These are phyloP conservation scores for Apiospora pterosperma DNA, from an alignment of 2,329 filamentous ascomycete species.

Conservation along the genomic window DNA sequence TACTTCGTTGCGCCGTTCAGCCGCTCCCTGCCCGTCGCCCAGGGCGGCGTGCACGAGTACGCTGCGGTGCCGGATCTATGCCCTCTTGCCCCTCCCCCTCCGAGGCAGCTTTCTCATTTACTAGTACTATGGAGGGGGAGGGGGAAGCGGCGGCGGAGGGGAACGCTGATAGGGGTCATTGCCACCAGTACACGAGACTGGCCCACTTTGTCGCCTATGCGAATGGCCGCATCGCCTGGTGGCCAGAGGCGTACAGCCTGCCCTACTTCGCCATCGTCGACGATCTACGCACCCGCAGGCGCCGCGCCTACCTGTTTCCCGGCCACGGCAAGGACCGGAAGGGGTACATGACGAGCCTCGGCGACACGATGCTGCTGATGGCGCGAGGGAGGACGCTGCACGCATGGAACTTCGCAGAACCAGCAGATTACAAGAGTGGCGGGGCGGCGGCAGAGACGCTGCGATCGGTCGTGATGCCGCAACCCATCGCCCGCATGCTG, in stretches of 20 bases:
- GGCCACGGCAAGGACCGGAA: slow-evolving; percentile 10
- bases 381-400: slow-evolving; percentile 21
- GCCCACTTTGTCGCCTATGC: slow-evolving; percentile 26
- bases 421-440: slow-evolving; percentile 14
- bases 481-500: slow-evolving; percentile 21
- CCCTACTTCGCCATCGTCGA: slow-evolving; percentile 27
- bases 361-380: slow-evolving; percentile 25
- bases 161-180: not conserved
- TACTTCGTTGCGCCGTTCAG: slow-evolving; percentile 19
- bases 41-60: slow-evolving; percentile 27
- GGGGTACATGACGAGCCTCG: slow-evolving; percentile 27
- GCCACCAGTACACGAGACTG: not conserved
- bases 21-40: slow-evolving; percentile 16
- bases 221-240: slow-evolving; percentile 26
- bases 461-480: slow-evolving; percentile 9
- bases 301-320: slow-evolving; percentile 25
- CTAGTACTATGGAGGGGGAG: not conserved
- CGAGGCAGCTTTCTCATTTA: not conserved
- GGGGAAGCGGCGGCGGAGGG: not conserved
- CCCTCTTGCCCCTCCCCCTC: slow-evolving; percentile 7
- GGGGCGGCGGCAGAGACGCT: slow-evolving; percentile 16
- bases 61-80: slow-evolving; percentile 16
- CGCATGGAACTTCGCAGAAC: slow-evolving; percentile 26
- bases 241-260: slow-evolving; percentile 25
- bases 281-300: slow-evolving; percentile 23